Base-by-base conservation (phyloP, 306 rosid genomes). In the Mimosa bimucronata region DNA sequence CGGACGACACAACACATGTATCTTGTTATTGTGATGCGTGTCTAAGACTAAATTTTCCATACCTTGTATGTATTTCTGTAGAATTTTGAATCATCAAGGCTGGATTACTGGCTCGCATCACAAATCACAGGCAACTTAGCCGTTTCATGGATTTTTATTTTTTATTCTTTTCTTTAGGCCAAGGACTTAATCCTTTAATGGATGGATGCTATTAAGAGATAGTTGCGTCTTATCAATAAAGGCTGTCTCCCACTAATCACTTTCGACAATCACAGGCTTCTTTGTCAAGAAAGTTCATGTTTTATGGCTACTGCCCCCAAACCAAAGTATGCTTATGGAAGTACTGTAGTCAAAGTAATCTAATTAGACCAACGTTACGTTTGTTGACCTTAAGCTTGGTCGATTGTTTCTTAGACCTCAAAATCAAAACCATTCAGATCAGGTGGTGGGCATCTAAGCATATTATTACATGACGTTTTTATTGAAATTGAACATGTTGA, bases 391-490 rank as follows among this genome's bases (percentile, higher is more conserved):
- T 2, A 4, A 19, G 37, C 25, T 28, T 26, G 7, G 21, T 57
- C 13, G 15, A 26, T 60, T 1, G 9, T 60, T 26, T 58, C 25
- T 31, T 65, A 31, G 13, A 65, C 25, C 25, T 65, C 25, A 65
- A 16, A 6, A 15, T 65, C 13, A 31, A 16, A 31, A 2, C 70
- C 25, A 30, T 65, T 65, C n/a, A 61, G 38, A 61, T 28, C 10
- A 5, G 38, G 38, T 28, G 67, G 38, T 28, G 46, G 75, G 52
- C 53, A 68, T 64, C 38, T 38, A 62, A n/a, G 61, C 60, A 18
- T 13, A 18, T 77, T 28, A 73, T 69, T 58, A 45, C 25, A 64
- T 9, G 66, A 77, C 57, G 68, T 14, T 55, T 55, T n/a, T 34
- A 7, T 31, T 30, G 3, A 15, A 68, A 12, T 18, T 66, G 64